phyloP scores from a whole-genome alignment of 495 filamentous ascomycete species.

The Hypoxylon rickii region DNA sequence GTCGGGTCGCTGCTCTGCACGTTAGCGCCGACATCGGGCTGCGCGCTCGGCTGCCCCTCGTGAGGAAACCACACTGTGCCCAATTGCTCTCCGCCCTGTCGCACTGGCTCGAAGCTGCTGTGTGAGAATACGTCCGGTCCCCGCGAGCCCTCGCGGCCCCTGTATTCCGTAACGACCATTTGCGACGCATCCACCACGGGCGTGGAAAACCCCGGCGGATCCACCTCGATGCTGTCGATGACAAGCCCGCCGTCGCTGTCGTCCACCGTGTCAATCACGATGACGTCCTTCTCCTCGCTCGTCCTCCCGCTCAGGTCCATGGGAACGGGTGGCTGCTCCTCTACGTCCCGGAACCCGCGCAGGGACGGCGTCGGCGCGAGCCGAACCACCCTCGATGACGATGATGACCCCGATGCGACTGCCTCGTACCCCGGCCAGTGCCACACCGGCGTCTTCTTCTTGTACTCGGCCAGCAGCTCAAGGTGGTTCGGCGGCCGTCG shows the following conservation, averaged over 20 bases:
- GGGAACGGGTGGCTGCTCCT: neutral
- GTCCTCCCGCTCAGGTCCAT: too few species aligned
- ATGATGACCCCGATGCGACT: neutral
- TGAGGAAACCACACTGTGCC: too few species aligned
- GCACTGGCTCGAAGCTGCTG: slow-evolving; percentile 14
- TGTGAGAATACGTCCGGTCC: neutral
- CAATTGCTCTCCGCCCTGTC: neutral
- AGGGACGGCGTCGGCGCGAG: neutral
- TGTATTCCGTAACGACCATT: neutral
- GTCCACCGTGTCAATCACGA: neutral
- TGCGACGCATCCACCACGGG: too few species aligned
- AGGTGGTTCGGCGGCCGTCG: slow-evolving; percentile 15
- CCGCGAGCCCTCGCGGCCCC: too few species aligned
- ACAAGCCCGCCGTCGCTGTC: neutral
- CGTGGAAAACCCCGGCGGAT: too few species aligned
- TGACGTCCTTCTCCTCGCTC: neutral
- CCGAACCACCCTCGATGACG: slow-evolving; percentile 1
- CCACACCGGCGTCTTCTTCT: slow-evolving; percentile 31
- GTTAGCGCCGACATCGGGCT: too few species aligned
- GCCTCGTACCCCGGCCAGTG: slow-evolving; percentile 12
- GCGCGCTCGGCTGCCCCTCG: too few species aligned
- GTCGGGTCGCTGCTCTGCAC: neutral
- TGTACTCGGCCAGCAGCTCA: slow-evolving; percentile 28
- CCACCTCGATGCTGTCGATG: neutral
- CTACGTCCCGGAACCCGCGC: neutral